A percentile compares a stretch with the other conserved stretches of the same genome.
phyloP scores from a whole-genome alignment of 1,284 basidiomycete species.

The Xerocomus cyaneibrunnescens region DNA sequence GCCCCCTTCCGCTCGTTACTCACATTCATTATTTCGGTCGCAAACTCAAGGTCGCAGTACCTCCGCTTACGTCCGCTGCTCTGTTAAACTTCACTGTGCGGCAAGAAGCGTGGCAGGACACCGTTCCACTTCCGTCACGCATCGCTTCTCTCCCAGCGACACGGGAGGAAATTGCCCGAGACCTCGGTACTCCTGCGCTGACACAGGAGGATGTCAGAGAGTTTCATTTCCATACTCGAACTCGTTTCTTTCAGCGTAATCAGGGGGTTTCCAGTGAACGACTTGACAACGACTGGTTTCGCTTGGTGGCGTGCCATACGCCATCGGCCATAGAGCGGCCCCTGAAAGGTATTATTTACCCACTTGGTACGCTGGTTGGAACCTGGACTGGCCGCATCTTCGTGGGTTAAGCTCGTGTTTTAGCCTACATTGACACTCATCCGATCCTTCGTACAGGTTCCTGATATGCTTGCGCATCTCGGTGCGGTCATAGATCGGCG shows the following conservation, averaged over 20 bases:
- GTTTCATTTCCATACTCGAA: constrained; percentile 40
- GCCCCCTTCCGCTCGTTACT: constrained; percentile 30
- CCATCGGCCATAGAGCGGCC: constrained; percentile 34
- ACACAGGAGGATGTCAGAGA: constrained; percentile 42
- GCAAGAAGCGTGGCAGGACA: constrained; percentile 38
- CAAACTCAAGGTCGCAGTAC: constrained; percentile 39
- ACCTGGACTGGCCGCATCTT: constrained; percentile 44
- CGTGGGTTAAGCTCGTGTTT: constrained; percentile 29
- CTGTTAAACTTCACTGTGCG: constrained; percentile 38
- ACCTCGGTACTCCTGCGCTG: constrained; percentile 26
- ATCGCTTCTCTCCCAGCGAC: constrained; percentile 33
- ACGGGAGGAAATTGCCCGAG: constrained; percentile 30
- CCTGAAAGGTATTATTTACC: constrained; percentile 41
- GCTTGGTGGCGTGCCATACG: constrained; percentile 42
- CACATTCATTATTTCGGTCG: constrained; percentile 43
- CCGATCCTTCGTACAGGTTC: constrained; percentile 23
- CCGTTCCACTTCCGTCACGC: constrained; percentile 24
- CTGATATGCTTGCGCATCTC: constrained; percentile 26
- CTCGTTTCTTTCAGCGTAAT: constrained; percentile 28
- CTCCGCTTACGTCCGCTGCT: constrained; percentile 41
- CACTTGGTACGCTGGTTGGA: constrained; percentile 43
- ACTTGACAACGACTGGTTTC: constrained; percentile 47
- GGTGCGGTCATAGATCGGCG: constrained; percentile 23
- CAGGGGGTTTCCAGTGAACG: constrained; percentile 20
- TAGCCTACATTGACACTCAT: constrained; percentile 13